Evolutionary conservation across 2,329 filamentous ascomycete species (phyloP), one percentile per base, ranked within the genome.

Genomic region (Salinomyces thailandicus): DNA sequence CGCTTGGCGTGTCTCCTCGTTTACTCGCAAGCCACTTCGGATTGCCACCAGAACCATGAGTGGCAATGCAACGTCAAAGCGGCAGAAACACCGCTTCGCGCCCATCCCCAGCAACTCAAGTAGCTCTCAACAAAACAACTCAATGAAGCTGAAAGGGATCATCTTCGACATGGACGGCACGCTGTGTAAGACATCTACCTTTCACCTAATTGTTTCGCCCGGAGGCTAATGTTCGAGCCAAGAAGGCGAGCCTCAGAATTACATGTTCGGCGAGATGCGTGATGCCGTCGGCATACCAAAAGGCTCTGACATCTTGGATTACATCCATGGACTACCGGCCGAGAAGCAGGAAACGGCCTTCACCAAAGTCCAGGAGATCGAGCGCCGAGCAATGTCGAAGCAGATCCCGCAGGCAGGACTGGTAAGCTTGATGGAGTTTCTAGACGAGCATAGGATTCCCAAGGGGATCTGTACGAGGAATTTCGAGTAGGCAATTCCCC

Each of bases 121-220:
- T 4, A 48, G 48, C 14, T 47, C 50, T 41, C 36, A 35, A 31
- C 41, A 36, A 14, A 43, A 49, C 14, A 46, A 54, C 32, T 59
- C 60, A 13, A 67, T 69, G 28, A 51, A 50, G 18, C 51, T 79
- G 38, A 67, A 68, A 49, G 75, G 75, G 2, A 69, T 79, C 17
- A 67, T 96, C 11, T 96, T 96, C 62, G 89, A 98, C 63, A 84
- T 98, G 45, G 89, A 98, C 60, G 89, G 89, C 3, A 98, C 89
- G 16, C 63, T 96, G 42, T 95, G 87, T 93, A 44, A 24, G 45
- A 2, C 14, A 9, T 31, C 11, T 31, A 16, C 14, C 3, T 9
- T 4, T 8, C 22, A 31, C 2, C 26, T 37, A 22, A 35, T n/a
- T 11, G 14, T 18, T 11, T 14, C 26, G 11, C n/a, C n/a, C n/a